Conservation (phyloP, 2,329 filamentous ascomycete species). For the Xylaria sp. region DNA sequence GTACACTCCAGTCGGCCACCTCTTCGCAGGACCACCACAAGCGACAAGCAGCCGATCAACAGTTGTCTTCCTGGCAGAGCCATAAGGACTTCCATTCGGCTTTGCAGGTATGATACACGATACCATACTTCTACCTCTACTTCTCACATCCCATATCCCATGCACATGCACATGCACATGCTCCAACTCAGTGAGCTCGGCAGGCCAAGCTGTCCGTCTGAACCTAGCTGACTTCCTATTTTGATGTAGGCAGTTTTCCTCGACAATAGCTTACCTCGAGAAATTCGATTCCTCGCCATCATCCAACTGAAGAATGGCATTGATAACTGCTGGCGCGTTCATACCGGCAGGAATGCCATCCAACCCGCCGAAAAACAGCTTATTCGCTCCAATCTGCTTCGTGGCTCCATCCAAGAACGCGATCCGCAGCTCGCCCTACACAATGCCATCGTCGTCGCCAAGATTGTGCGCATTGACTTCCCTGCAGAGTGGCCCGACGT, state of each 20-base stretch:
- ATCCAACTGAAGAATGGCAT: slow-evolving; percentile 98
- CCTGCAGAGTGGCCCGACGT: slow-evolving; percentile 83
- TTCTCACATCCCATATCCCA: too few species aligned
- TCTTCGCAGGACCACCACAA: slow-evolving; percentile 68
- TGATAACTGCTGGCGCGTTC: slow-evolving; percentile 88
- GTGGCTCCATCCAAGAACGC: slow-evolving; percentile 80
- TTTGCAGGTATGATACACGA: slow-evolving; percentile 66
- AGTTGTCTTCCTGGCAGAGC: slow-evolving; percentile 78
- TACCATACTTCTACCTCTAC: neutral
- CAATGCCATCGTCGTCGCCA: slow-evolving; percentile 87
- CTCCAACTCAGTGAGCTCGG: too few species aligned
- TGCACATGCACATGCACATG: too few species aligned
- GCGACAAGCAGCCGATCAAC: slow-evolving; percentile 74
- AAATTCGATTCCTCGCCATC: slow-evolving; percentile 88
- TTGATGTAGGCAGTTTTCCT: slow-evolving; percentile 77
- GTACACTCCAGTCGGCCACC: slow-evolving; percentile 71
- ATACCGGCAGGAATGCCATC: slow-evolving; percentile 72
- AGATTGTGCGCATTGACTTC: slow-evolving; percentile 90
- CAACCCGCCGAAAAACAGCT: slow-evolving; percentile 78
- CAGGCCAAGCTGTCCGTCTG: neutral
- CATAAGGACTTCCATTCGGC: slow-evolving; percentile 73
- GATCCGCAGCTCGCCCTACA: slow-evolving; percentile 83
- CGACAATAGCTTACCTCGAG: slow-evolving; percentile 77
- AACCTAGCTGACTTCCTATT: slow-evolving; percentile 22
- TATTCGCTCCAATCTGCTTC: slow-evolving; percentile 80